A percentile compares a stretch with the other conserved stretches of the same genome.
Evolutionary conservation across 2,329 filamentous ascomycete species (phyloP).

Genomic region (Trichoderma atrobrunneum): DNA sequence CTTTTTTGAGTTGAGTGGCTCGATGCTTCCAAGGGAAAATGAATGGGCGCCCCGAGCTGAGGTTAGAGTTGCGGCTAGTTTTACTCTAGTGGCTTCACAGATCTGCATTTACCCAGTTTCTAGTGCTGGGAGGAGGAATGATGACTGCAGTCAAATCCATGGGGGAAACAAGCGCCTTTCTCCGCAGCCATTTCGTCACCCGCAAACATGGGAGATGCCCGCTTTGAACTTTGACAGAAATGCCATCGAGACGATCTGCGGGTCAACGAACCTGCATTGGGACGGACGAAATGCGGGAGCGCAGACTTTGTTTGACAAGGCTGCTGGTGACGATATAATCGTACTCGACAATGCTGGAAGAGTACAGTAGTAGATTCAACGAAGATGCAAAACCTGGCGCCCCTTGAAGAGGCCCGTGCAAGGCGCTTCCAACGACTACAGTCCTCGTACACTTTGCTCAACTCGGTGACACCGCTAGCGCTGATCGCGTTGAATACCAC

Average conservation of each 20-base stretch:
- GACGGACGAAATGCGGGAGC: background rate
- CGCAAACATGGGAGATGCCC: background rate
- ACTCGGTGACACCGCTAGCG: background rate
- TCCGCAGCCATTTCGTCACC: background rate
- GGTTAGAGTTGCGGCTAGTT: conserved; percentile 9
- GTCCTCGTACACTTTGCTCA: background rate
- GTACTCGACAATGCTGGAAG: background rate
- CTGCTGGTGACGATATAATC: no score
- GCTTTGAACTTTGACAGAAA: background rate
- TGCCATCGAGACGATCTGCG: background rate
- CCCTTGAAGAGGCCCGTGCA: background rate
- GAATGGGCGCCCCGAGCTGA: background rate
- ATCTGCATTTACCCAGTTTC: background rate
- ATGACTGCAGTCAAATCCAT: background rate
- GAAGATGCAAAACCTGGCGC: background rate
- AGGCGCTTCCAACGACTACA: background rate
- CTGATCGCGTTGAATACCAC: background rate
- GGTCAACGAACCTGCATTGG: background rate
- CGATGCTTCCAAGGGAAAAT: background rate
- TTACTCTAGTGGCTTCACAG: background rate
- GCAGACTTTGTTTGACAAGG: background rate
- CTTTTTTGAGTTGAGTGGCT: conserved; percentile 7
- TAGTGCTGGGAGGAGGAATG: background rate
- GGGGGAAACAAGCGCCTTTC: background rate
- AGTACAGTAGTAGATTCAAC: background rate